Evolutionary conservation across 495 filamentous ascomycete species (phyloP).

Genomic region (Penicillium coprophilum): DNA sequence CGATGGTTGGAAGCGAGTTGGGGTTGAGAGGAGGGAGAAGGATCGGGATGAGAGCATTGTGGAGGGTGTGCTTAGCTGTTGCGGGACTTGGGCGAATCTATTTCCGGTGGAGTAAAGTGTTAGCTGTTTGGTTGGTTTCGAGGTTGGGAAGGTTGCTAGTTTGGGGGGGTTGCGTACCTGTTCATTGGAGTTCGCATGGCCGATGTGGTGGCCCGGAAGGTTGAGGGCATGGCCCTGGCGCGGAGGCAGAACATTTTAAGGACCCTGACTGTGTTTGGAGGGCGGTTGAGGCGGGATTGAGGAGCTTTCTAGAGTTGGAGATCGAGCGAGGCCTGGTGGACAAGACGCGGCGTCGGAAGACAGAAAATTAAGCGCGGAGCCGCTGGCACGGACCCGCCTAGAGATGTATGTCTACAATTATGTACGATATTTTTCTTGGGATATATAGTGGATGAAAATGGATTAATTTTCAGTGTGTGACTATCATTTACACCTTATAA

Average conservation of each 20-base stretch:
- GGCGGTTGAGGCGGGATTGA: constrained; percentile 9
- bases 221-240: constrained; percentile 34
- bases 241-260: constrained; percentile 37
- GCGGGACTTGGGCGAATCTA: constrained; percentile 25
- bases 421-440: neutral
- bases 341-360: constrained; percentile 32
- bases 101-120: neutral
- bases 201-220: constrained; percentile 21
- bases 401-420: constrained; percentile 1
- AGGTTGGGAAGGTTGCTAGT: neutral
- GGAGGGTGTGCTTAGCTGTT: constrained; percentile 15
- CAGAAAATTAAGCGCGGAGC: constrained; percentile 44
- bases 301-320: constrained; percentile 10
- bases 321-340: constrained; percentile 15
- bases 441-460: neutral
- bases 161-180: constrained; percentile 23
- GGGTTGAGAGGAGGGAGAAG: constrained; percentile 35
- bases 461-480: neutral
- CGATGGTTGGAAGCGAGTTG: constrained; percentile 25
- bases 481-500: neutral
- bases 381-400: constrained; percentile 36
- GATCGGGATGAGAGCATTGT: constrained; percentile 22
- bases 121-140: constrained; percentile 9
- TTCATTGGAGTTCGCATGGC: constrained; percentile 22
- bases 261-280: constrained; percentile 1